Evolutionary conservation across 345 rosid genomes (phyloP).

Genomic region (Hibiscus trionum): DNA sequence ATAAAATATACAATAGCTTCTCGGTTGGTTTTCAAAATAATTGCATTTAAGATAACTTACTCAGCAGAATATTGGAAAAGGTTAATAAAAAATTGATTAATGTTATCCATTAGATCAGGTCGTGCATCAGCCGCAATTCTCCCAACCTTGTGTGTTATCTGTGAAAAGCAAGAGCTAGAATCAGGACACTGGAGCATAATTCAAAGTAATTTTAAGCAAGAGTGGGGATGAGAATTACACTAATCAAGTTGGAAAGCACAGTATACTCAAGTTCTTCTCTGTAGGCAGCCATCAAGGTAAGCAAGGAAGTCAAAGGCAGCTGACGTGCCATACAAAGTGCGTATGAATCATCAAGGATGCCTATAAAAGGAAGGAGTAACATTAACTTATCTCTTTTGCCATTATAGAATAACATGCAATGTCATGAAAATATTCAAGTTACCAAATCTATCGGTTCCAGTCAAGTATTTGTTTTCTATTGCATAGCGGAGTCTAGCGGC

Average conservation of each 20-base stretch:
- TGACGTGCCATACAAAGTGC: slow-evolving; percentile 93
- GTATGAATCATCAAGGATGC: slow-evolving; percentile 84
- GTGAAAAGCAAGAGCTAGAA: slow-evolving; percentile 22
- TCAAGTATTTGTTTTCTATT: slow-evolving; percentile 55
- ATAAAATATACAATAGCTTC: background rate
- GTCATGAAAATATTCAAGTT: slow-evolving; percentile 9
- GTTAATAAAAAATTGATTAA: slow-evolving; percentile 50
- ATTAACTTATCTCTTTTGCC: slow-evolving; percentile 11
- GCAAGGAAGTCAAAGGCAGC: slow-evolving; percentile 69
- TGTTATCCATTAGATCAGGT: slow-evolving; percentile 42
- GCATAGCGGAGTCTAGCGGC: slow-evolving; percentile 65
- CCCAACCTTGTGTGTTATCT: slow-evolving; percentile 68
- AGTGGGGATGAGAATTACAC: slow-evolving; percentile 37
- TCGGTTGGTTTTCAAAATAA: background rate
- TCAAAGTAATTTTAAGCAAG: slow-evolving; percentile 2
- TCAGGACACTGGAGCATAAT: slow-evolving; percentile 11
- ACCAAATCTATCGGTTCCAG: slow-evolving; percentile 83
- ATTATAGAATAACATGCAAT: slow-evolving; percentile 2
- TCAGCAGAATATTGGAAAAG: slow-evolving; percentile 60
- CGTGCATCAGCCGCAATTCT: slow-evolving; percentile 75
- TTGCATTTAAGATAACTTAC: slow-evolving; percentile 36
- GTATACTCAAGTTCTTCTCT: slow-evolving; percentile 74
- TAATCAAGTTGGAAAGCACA: slow-evolving; percentile 72
- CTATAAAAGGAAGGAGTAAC: slow-evolving; percentile 29
- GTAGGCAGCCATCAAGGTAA: slow-evolving; percentile 68